These are phyloP conservation scores for Jamesozyma spencerorum DNA, from an alignment of 805 yeast species.

Conservation along the genomic window DNA sequence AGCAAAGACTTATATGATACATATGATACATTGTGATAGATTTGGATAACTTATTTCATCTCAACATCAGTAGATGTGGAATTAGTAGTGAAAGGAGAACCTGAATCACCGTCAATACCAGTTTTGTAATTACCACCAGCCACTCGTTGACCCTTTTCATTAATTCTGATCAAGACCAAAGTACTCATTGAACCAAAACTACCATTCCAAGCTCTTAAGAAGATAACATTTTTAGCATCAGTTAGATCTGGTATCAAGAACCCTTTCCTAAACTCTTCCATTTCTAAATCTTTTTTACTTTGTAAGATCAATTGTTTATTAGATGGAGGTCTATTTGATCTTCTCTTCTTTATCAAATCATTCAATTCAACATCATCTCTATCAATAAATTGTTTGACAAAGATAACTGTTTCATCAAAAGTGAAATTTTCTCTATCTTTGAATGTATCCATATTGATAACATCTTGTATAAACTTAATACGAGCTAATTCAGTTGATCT, in stretches of 20 bases:
- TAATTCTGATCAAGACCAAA: slow-evolving; percentile 40
- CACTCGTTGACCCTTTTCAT: slow-evolving; percentile 21
- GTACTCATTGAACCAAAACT: slow-evolving; percentile 67
- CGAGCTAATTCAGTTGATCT: slow-evolving; percentile 53
- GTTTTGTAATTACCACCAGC: slow-evolving; percentile 9
- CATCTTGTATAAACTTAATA: slow-evolving; percentile 50
- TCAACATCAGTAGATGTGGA: slow-evolving; percentile 1
- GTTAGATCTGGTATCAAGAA: slow-evolving; percentile 63
- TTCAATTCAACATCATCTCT: slow-evolving; percentile 72
- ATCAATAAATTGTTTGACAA: slow-evolving; percentile 52
- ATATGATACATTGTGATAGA: neutral
- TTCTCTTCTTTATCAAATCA: slow-evolving; percentile 49
- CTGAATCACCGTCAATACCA: neutral
- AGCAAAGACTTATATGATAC: neutral
- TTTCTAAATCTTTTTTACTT: slow-evolving; percentile 51
- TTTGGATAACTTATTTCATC: neutral
- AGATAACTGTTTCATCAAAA: slow-evolving; percentile 48
- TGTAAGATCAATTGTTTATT: slow-evolving; percentile 61
- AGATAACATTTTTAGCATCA: slow-evolving; percentile 47
- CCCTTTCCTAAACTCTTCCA: slow-evolving; percentile 58
- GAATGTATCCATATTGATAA: slow-evolving; percentile 35
- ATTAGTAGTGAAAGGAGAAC: neutral
- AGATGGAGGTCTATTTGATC: slow-evolving; percentile 82
- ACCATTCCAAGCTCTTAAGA: slow-evolving; percentile 70
- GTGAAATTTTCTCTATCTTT: slow-evolving; percentile 37